These are phyloP conservation scores for Mycena galericulata DNA, from an alignment of 768 basidiomycete genomes.

Conservation along the genomic window DNA sequence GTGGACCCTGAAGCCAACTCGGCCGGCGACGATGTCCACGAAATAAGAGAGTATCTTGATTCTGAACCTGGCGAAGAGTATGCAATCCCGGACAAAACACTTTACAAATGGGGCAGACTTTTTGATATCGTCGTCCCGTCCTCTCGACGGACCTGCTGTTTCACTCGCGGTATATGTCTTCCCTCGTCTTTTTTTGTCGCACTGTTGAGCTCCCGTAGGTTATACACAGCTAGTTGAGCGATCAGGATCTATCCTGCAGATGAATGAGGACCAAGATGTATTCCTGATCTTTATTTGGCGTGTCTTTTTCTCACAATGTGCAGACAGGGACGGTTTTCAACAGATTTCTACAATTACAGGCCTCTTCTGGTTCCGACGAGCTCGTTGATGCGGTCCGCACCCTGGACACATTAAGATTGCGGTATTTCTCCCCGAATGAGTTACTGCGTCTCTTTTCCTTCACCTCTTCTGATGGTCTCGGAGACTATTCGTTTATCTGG, in stretches of 20 bases:
- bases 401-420: constrained; percentile 85
- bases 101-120: constrained; percentile 80
- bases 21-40: constrained; percentile 5
- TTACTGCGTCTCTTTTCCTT: constrained; percentile 55
- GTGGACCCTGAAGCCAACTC: not conserved
- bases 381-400: constrained; percentile 77
- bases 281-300: constrained; percentile 14
- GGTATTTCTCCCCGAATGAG: constrained; percentile 83
- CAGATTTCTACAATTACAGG: constrained; percentile 78
- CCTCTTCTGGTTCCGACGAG: constrained; percentile 57
- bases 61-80: constrained; percentile 30
- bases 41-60: constrained; percentile 30
- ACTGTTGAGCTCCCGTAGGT: constrained; percentile 52
- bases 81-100: constrained; percentile 68
- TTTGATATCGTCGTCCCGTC: constrained; percentile 85
- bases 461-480: not conserved
- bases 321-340: constrained; percentile 70
- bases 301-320: constrained; percentile 41
- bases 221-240: constrained; percentile 85
- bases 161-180: constrained; percentile 73
- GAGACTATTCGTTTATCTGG: constrained; percentile 63
- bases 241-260: constrained; percentile 81
- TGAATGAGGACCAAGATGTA: constrained; percentile 76
- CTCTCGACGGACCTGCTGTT: constrained; percentile 76
- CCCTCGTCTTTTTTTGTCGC: constrained; percentile 4